Percentiles rank a stretch among this genome's conserved stretches.
Evolutionary conservation across 2,329 filamentous ascomycete genomes (phyloP).

Genomic region (Chrysoporthe puriensis): DNA sequence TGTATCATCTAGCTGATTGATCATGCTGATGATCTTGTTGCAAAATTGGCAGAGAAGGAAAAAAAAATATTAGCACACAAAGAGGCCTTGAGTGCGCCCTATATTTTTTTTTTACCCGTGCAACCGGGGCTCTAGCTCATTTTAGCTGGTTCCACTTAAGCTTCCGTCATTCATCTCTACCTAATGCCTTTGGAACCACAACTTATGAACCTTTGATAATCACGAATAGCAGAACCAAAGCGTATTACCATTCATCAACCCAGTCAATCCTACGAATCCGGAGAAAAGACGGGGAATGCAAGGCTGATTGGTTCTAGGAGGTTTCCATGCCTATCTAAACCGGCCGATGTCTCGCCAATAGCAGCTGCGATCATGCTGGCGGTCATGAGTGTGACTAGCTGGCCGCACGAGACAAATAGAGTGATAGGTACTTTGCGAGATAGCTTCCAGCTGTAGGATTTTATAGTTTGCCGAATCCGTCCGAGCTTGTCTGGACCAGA

Average conservation of each 20-base stretch:
- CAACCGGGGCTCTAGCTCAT: too few relatives aligned
- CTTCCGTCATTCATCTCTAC: background rate
- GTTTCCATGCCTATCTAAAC: slow-evolving; percentile 35
- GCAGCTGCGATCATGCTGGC: slow-evolving; percentile 44
- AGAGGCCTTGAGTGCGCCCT: background rate
- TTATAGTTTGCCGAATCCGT: slow-evolving; percentile 25
- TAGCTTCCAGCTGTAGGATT: slow-evolving; percentile 30
- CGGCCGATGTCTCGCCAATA: slow-evolving; percentile 37
- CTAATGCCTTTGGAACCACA: background rate
- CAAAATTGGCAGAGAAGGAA: background rate
- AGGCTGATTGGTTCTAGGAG: slow-evolving; percentile 46
- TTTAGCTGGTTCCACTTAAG: background rate
- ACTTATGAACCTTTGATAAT: background rate
- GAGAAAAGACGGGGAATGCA: slow-evolving; percentile 59
- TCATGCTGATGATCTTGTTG: background rate
- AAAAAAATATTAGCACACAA: background rate
- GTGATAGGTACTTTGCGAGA: slow-evolving; percentile 32
- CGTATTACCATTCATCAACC: slow-evolving; percentile 45
- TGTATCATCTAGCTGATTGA: too few relatives aligned
- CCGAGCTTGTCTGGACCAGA: slow-evolving; percentile 26
- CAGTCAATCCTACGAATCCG: slow-evolving; percentile 39
- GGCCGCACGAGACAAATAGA: slow-evolving; percentile 39
- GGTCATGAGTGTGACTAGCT: slow-evolving; percentile 42
- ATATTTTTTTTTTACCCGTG: too few relatives aligned
- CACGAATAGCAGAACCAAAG: background rate